Evolutionary conservation across 805 yeast genomes (phyloP), one percentile per base, ranked within the genome.

Genomic region (Yarrowia sp.): DNA sequence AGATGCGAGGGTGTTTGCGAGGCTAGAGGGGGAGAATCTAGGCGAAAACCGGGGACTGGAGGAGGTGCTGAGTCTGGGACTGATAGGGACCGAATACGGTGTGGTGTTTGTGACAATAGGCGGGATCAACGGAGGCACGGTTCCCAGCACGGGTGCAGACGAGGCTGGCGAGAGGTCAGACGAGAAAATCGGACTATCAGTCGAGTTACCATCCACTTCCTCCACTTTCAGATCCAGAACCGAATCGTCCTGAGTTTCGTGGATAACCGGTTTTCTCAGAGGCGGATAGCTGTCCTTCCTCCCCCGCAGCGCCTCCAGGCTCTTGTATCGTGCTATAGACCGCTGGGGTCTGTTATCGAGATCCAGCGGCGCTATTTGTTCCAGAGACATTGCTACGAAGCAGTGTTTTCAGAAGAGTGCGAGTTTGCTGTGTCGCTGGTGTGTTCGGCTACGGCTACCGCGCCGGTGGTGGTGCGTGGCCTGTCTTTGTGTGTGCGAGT

Each of bases 41-140:
- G 65, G 65, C 26, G 65, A 59, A 35, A 59, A 59, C 9, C 65
- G 50, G 4, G 65, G 65, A 8, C 65, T 59, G 16, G 64, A 58
- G 2, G 48, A 43, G 3, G 42, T 32, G 52, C 52, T 59, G 5
- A 45, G 26, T 10, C 48, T 41, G 2, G 64, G 64, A 26, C 64
- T 58, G 8, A 42, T 16, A 8, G 65, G 65, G 14, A 59, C 52
- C 2, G 52, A 43, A 8, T 16, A 45, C 3, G 65, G 65, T 7
- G 65, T 45, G 2, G 65, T 59, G 42, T 59, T 59, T 35, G 65
- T 59, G 52, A 59, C 65, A 8, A 45, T 45, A 14, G 65, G 65
- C 41, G 65, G 65, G 16, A 59, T 58, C 19, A 58, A 50, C 8
- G 40, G 32, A 7, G 64, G 64, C n/a, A 58, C 64, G 3, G 64